Evolutionary conservation across 176 grass and related monocot species (phyloP).

Genomic region (Hyparrhenia diplandra): DNA sequence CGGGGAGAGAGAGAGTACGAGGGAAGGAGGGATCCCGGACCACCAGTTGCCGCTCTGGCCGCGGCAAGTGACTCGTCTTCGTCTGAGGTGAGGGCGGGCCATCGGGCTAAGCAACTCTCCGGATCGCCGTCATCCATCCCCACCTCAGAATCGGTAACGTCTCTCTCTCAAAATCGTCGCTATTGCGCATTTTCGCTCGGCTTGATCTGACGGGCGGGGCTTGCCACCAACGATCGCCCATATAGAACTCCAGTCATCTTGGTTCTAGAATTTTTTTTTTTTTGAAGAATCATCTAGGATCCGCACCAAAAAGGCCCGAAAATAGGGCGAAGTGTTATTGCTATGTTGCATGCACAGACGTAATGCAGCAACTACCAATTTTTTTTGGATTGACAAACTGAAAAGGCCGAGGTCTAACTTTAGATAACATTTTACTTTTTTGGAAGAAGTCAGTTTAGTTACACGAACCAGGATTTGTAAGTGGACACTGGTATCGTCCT

Average conservation of each 20-base stretch:
- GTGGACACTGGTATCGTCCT: neutral
- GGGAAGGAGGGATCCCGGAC: too few relatives aligned
- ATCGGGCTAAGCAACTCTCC: constrained; percentile 6
- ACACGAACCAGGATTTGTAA: neutral
- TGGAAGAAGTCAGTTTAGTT: neutral
- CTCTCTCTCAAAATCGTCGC: neutral
- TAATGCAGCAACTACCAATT: neutral
- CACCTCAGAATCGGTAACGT: constrained; percentile 47
- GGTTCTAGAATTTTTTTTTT: too few relatives aligned
- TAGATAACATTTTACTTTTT: neutral
- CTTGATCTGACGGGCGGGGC: neutral
- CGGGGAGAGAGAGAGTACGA: too few relatives aligned
- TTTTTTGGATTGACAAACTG: neutral
- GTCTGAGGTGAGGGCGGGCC: neutral
- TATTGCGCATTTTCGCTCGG: neutral
- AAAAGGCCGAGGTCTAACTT: neutral
- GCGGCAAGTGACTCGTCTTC: neutral
- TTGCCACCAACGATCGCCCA: neutral
- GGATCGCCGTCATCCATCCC: constrained; percentile 42
- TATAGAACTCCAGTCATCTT: neutral
- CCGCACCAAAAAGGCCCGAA: neutral
- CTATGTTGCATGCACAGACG: neutral
- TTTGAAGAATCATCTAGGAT: too few relatives aligned
- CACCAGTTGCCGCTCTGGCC: too few relatives aligned
- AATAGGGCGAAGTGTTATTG: neutral